phyloP scores from a whole-genome alignment of 1,284 basidiomycete species.

The Malassezia arunalokei region DNA sequence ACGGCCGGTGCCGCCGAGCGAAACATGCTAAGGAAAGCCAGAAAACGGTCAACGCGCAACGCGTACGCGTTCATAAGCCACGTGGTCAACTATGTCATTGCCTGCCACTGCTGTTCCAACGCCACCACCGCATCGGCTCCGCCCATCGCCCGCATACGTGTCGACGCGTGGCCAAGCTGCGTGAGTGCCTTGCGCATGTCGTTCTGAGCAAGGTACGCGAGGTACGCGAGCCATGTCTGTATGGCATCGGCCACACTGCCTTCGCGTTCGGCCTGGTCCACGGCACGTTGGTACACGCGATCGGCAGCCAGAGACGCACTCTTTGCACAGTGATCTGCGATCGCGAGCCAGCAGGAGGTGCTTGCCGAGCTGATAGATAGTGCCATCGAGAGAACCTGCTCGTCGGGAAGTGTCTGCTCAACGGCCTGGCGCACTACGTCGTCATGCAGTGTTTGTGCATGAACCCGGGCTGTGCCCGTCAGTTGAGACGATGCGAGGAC shows the following conservation, averaged over 20 bases:
- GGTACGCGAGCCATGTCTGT: slow-evolving; percentile 7
- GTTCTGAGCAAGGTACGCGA: slow-evolving; percentile 1
- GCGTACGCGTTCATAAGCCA: not conserved
- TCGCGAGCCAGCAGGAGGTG: slow-evolving; percentile 4
- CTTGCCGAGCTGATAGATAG: slow-evolving; percentile 6
- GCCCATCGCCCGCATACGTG: slow-evolving; percentile 2
- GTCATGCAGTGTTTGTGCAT: slow-evolving; percentile 16
- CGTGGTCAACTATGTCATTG: not conserved
- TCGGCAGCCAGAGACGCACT: not conserved
- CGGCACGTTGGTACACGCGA: slow-evolving; percentile 4
- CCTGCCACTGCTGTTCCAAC: slow-evolving; percentile 9
- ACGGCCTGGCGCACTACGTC: slow-evolving; percentile 1
- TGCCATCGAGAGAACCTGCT: not conserved
- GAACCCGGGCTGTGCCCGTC: slow-evolving; percentile 3
- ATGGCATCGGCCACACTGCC: not conserved
- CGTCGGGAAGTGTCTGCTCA: not conserved
- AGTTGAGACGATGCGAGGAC: slow-evolving; percentile 13
- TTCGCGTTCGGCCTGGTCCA: slow-evolving; percentile 9
- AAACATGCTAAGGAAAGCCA: slow-evolving; percentile 7
- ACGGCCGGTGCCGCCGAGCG: slow-evolving; percentile 6
- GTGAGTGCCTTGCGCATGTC: slow-evolving; percentile 6
- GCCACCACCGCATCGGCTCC: slow-evolving; percentile 1
- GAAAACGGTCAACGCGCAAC: not conserved
- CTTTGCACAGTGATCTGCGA: not conserved
- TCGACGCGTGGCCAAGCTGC: slow-evolving; percentile 1